Evolutionary conservation across 148 eudicot species (phyloP).

Genomic region (Mesembryanthemum crystallinum): DNA sequence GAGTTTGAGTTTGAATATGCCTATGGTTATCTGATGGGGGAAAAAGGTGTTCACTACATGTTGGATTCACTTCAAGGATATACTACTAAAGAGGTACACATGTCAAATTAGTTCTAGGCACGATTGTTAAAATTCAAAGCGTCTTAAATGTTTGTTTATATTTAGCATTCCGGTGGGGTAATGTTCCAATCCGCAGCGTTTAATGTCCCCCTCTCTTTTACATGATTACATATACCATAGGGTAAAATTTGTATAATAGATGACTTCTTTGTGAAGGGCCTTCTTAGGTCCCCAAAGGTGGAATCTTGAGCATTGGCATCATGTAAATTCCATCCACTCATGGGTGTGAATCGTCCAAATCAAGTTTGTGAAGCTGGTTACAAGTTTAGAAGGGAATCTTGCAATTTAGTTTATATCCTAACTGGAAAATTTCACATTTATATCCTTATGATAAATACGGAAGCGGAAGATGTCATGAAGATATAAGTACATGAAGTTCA

Average conservation of each 20-base stretch:
- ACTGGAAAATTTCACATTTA: neutral
- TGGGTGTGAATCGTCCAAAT: neutral
- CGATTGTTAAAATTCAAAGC: neutral
- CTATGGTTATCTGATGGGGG: constrained; percentile 78
- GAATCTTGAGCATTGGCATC: neutral
- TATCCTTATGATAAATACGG: neutral
- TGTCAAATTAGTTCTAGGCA: neutral
- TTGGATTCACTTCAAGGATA: constrained; percentile 34
- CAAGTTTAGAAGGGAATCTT: neutral
- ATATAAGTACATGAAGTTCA: neutral
- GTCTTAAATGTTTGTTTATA: constrained; percentile 1
- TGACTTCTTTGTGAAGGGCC: neutral
- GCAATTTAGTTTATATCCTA: neutral
- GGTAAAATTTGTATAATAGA: neutral
- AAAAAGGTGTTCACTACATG: constrained; percentile 75
- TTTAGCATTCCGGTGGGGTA: neutral
- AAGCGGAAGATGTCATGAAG: neutral
- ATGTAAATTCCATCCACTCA: neutral
- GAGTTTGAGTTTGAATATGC: constrained; percentile 79
- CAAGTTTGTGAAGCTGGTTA: neutral
- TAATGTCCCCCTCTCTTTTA: neutral
- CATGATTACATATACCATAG: neutral
- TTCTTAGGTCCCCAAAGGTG: neutral
- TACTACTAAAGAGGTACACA: constrained; percentile 39
- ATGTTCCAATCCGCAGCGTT: neutral